phyloP scores from a whole-genome alignment of 805 yeast genomes.

The Clavispora asparagi region DNA sequence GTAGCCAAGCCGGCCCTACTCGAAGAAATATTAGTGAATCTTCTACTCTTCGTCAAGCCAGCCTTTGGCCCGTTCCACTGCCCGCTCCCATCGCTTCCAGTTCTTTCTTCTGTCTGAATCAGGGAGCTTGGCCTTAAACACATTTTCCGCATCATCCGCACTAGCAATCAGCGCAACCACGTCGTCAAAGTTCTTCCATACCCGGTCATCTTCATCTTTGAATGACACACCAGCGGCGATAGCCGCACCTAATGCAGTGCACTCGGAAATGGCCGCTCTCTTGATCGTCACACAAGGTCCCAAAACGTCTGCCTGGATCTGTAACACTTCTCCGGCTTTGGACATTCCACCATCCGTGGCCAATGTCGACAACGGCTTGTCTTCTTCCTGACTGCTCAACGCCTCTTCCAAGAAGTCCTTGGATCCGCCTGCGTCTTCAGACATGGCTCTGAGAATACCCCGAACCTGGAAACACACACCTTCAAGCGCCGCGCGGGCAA shows the following conservation, averaged over 20 bases:
- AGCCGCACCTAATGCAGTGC: slow-evolving; percentile 95
- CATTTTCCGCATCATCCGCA: slow-evolving; percentile 20
- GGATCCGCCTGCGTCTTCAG: slow-evolving; percentile 68
- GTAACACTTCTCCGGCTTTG: slow-evolving; percentile 84
- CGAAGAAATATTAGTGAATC: no score
- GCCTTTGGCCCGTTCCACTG: slow-evolving; percentile 72
- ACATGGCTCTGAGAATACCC: slow-evolving; percentile 88
- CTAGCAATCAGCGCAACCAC: slow-evolving; percentile 42
- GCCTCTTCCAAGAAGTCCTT: slow-evolving; percentile 55
- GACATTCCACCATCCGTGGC: slow-evolving; percentile 97
- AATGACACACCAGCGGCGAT: slow-evolving; percentile 84
- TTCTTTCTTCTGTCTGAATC: slow-evolving; percentile 54
- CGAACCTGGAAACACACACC: slow-evolving; percentile 93
- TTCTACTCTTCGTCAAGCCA: slow-evolving; percentile 55
- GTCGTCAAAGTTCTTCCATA: slow-evolving; percentile 76
- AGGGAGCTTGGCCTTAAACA: slow-evolving; percentile 40
- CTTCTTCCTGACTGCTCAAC: slow-evolving; percentile 38
- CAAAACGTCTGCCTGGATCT: slow-evolving; percentile 85
- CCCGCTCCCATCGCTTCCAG: slow-evolving; percentile 82
- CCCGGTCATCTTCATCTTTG: slow-evolving; percentile 42
- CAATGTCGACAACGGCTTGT: slow-evolving; percentile 44
- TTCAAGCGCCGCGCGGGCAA: slow-evolving; percentile 91
- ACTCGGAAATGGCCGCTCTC: slow-evolving; percentile 79
- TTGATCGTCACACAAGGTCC: slow-evolving; percentile 82
- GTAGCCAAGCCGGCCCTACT: no score